phyloP scores from a whole-genome alignment of 768 basidiomycete species.

The Termitomyces sp. region DNA sequence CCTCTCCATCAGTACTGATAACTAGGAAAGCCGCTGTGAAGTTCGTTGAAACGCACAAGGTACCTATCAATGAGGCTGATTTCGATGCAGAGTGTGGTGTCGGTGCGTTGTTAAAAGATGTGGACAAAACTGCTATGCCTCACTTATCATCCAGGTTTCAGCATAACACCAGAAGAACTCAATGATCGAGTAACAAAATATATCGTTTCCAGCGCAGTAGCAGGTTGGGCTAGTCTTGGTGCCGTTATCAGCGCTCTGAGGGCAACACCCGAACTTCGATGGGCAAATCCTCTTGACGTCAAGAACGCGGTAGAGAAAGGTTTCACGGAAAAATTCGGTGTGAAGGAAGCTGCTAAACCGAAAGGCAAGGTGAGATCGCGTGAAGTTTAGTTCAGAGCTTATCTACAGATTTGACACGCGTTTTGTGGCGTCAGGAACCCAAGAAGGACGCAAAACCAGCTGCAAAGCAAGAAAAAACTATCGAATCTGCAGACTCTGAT shows the following conservation, averaged over 20 bases:
- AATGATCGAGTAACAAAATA: constrained; percentile 53
- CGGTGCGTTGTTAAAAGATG: constrained; percentile 51
- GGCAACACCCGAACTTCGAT: constrained; percentile 60
- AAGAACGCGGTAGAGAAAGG: constrained; percentile 77
- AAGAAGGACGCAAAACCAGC: constrained; percentile 44
- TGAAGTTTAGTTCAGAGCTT: neutral
- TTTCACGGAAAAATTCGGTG: constrained; percentile 68
- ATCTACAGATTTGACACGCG: neutral
- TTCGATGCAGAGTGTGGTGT: constrained; percentile 86
- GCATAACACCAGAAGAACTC: constrained; percentile 68
- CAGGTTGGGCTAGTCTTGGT: constrained; percentile 79
- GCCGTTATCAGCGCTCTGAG: constrained; percentile 64
- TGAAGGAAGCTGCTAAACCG: constrained; percentile 63
- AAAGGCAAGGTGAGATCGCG: constrained; percentile 56
- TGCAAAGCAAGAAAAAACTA: constrained; percentile 29
- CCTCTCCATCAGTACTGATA: neutral
- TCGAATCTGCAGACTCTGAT: constrained; percentile 29
- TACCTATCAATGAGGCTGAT: constrained; percentile 62
- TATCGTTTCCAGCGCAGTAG: constrained; percentile 49
- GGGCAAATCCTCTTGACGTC: constrained; percentile 82
- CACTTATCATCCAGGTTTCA: constrained; percentile 59
- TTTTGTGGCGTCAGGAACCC: constrained; percentile 37
- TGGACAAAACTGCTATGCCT: constrained; percentile 2
- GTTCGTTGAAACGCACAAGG: constrained; percentile 60
- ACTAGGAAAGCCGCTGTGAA: constrained; percentile 63